Evolutionary conservation across 208 protist genomes (phyloP).

Genomic region (Zelonia costaricensis): DNA sequence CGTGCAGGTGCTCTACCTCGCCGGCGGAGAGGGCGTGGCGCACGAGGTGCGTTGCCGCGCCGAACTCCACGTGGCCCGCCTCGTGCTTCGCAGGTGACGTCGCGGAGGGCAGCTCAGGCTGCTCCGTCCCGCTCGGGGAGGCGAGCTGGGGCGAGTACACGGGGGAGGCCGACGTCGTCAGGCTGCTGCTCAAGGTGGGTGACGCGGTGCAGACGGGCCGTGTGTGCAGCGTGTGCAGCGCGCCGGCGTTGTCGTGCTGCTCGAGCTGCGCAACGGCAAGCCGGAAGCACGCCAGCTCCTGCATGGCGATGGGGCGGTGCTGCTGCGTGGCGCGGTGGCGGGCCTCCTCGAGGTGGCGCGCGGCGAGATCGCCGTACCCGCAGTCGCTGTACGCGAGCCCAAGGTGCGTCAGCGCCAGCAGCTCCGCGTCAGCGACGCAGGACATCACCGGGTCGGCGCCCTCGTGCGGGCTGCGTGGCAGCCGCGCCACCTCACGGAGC

Average conservation of each 20-base stretch:
- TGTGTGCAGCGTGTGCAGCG: constrained; percentile 15
- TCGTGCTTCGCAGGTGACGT: not conserved
- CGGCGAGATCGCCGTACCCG: constrained; percentile 74
- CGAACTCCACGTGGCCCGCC: not conserved
- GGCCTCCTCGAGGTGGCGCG: constrained; percentile 56
- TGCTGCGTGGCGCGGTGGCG: constrained; percentile 1
- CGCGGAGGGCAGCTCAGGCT: too few relatives aligned
- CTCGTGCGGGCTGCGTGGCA: not conserved
- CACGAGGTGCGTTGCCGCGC: not conserved
- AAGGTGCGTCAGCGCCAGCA: constrained; percentile 57
- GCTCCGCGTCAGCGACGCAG: constrained; percentile 29
- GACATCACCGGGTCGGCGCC: constrained; percentile 35
- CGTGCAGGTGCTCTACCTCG: constrained; percentile 18
- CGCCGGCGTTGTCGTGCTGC: constrained; percentile 22
- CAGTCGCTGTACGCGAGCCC: constrained; percentile 77
- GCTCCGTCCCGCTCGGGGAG: too few relatives aligned
- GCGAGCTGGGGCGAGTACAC: too few relatives aligned
- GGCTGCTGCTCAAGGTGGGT: too few relatives aligned
- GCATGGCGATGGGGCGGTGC: constrained; percentile 20
- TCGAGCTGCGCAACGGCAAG: constrained; percentile 27
- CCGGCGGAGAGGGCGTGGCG: not conserved
- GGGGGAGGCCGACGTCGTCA: too few relatives aligned
- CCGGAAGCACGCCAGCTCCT: constrained; percentile 33
- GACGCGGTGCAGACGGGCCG: not conserved
- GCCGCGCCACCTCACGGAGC: not conserved